Percentiles rank a stretch among this genome's conserved stretches.
Evolutionary conservation across 2,329 filamentous ascomycete species (phyloP).

Genomic region (Sporothrix dimorphospora): DNA sequence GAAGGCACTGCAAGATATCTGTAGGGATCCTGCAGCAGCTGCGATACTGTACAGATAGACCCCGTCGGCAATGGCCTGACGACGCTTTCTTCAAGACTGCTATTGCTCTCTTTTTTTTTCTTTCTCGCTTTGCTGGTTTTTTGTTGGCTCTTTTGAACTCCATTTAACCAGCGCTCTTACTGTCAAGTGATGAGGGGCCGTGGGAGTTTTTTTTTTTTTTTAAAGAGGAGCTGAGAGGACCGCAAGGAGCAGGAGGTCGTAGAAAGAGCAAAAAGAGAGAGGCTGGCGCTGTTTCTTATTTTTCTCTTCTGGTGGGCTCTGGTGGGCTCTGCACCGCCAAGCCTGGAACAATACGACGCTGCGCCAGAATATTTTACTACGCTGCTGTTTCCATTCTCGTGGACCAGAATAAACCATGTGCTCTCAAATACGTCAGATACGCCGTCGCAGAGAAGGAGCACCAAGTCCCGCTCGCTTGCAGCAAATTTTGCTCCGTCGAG

Average conservation of each 20-base stretch:
- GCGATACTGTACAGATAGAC: not conserved
- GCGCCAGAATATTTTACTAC: not conserved
- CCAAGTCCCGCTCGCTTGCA: constrained; percentile 11
- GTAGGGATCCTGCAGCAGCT: not conserved
- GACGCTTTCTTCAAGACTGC: too few relatives aligned
- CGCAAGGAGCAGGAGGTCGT: not conserved
- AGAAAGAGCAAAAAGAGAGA: constrained; percentile 9
- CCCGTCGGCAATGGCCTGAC: not conserved
- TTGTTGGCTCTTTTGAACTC: not conserved
- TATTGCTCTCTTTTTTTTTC: not conserved
- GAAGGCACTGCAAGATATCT: not conserved
- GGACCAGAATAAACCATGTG: not conserved
- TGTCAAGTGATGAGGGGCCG: not conserved
- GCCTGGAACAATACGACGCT: constrained; percentile 10
- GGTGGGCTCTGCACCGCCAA: not conserved
- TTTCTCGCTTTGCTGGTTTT: not conserved
- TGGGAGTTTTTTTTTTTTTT: too few relatives aligned
- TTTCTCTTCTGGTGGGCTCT: not conserved
- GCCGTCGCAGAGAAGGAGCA: not conserved
- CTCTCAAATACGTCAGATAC: not conserved
- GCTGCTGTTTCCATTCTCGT: constrained; percentile 4
- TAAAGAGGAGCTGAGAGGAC: not conserved
- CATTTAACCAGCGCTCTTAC: too few relatives aligned
- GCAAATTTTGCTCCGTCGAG: not conserved
- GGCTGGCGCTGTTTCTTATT: constrained; percentile 14